Evolutionary conservation across 2,329 filamentous ascomycete species (phyloP).

Genomic region (Pseudogymnoascus sp.): DNA sequence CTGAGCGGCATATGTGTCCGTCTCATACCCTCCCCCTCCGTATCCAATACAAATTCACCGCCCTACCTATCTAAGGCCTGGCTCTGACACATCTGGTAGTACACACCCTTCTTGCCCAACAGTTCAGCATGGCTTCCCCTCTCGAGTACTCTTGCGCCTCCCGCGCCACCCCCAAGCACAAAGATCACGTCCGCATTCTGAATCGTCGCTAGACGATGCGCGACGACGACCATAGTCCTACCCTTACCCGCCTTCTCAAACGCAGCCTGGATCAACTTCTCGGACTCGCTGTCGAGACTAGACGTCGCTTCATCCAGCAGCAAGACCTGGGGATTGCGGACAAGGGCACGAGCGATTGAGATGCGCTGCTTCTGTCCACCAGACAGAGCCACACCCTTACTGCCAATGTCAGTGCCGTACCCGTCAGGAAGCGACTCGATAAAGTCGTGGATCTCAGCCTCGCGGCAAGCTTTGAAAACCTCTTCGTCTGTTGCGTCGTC

Average conservation of each 20-base stretch:
- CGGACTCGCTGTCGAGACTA: conserved; percentile 48
- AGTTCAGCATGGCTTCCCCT: conserved; percentile 46
- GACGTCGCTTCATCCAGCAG: conserved; percentile 54
- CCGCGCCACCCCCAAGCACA: conserved; percentile 50
- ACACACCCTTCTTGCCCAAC: conserved; percentile 32
- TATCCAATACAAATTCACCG: background rate
- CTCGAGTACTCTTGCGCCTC: conserved; percentile 36
- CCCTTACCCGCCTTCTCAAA: conserved; percentile 57
- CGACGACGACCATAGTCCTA: conserved; percentile 66
- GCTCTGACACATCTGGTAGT: conserved; percentile 32
- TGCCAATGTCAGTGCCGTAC: conserved; percentile 41
- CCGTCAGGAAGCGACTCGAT: conserved; percentile 45
- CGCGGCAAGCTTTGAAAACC: conserved; percentile 39
- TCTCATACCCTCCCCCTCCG: background rate
- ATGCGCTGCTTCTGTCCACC: conserved; percentile 52
- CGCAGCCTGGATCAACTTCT: conserved; percentile 54
- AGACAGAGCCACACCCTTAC: conserved; percentile 39
- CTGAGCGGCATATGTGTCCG: background rate
- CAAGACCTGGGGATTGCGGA: conserved; percentile 44
- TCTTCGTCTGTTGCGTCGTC: conserved; percentile 33
- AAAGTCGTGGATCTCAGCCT: conserved; percentile 47
- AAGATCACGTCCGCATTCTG: conserved; percentile 76
- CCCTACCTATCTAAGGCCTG: conserved; percentile 13
- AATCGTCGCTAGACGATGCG: conserved; percentile 69
- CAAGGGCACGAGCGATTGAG: conserved; percentile 47